A percentile compares a stretch with the other conserved stretches of the same genome.
Evolutionary conservation across 2,329 filamentous ascomycete species (phyloP).

Genomic region (Thielaviopsis ethacetica): DNA sequence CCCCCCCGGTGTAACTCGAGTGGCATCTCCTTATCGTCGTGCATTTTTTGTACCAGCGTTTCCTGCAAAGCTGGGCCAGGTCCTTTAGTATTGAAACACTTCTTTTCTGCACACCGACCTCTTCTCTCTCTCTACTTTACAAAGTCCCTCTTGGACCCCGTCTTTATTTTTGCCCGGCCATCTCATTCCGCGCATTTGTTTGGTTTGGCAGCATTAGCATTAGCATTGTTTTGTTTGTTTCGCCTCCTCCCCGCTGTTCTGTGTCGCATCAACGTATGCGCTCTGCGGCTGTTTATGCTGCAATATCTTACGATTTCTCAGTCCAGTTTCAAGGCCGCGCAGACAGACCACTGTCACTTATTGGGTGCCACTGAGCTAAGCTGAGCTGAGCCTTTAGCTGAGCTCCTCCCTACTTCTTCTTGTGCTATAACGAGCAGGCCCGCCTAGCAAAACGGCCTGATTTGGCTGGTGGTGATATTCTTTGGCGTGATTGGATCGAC

Average conservation of each 20-base stretch:
- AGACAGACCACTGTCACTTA: background rate
- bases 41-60: background rate
- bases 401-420: background rate
- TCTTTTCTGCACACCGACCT: background rate
- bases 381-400: no score
- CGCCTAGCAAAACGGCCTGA: no score
- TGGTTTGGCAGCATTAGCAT: background rate
- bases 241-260: background rate
- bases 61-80: background rate
- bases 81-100: background rate
- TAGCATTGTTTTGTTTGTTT: background rate
- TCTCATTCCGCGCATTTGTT: background rate
- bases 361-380: background rate
- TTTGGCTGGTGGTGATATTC: background rate
- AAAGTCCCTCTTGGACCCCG: background rate
- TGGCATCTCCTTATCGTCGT: background rate
- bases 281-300: background rate
- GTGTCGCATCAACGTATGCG: background rate
- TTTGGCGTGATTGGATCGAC: background rate
- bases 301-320: background rate
- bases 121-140: background rate
- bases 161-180: background rate
- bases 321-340: background rate
- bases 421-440: no score
- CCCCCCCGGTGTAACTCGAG: background rate